Base-by-base conservation (phyloP, 1,139 yeast genomes). In the Suhomyces chickasaworum region DNA sequence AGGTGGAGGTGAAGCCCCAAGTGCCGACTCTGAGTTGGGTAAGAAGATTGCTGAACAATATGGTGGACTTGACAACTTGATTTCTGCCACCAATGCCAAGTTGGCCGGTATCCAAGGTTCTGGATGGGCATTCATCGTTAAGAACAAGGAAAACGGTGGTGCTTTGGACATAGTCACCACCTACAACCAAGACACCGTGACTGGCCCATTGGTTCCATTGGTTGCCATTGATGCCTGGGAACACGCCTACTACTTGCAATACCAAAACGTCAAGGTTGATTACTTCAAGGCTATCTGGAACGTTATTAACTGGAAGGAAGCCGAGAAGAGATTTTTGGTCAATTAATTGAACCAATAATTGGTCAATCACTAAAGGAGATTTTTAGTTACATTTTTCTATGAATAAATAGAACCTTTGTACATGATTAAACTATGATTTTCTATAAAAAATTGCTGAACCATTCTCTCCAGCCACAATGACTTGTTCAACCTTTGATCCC, bases 141-240 rank as follows among this genome's bases (percentile, higher is more conserved):
- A 88, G 81, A 88, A 90, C 78, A 78, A 82, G 68, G 86, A 81
- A 57, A 88, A 86, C 59, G 93, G 93, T 57, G 72, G 71, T 31
- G 80, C 84, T 42, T 69, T 91, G 62, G 96, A 89, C 57, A 87
- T 91, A 48, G 87, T 89, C 52, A 89, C 91, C 64, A 88, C 91
- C 58, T 77, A 82, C 58, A 91, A 91, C 78, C 98, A 91, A 71
- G 98, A 91, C 71, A 87, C 96, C 35, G 89, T 88, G 33, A 78
- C 86, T 41, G 86, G 89, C 35, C 75, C 80, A 25, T 78, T 81
- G 64, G 78, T 83, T 46, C 97, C 97, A 42, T 76, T 91, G 68
- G 80, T 91, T 51, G 98, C 97, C 45, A 89, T 91, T 66, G 98
- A 91, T 64, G 97, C 98, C 52, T 91, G 98, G 98, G 98, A 91